These are phyloP conservation scores for Pseudocercospora ulei DNA, from an alignment of 2,329 filamentous ascomycete species.

Conservation along the genomic window DNA sequence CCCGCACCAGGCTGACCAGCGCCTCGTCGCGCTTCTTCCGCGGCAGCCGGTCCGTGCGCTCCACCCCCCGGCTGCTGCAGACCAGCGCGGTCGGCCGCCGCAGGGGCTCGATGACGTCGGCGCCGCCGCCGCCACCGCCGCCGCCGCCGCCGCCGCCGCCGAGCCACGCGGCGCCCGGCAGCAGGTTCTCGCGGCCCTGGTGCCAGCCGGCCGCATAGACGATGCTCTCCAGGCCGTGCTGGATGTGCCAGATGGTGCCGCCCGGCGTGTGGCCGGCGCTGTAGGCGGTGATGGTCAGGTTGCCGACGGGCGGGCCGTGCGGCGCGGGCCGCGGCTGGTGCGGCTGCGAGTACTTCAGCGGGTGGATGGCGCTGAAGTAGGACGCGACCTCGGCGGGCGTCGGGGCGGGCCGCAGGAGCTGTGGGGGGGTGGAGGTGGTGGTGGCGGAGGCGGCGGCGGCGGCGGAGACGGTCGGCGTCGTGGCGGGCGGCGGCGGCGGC, in stretches of 20 bases:
- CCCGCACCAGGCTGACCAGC: slow-evolving; percentile 69
- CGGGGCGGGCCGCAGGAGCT: slow-evolving; percentile 58
- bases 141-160: slow-evolving; percentile 74
- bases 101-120: slow-evolving; percentile 86
- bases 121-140: slow-evolving; percentile 40
- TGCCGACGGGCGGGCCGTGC: slow-evolving; percentile 79
- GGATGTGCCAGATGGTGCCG: slow-evolving; percentile 97
- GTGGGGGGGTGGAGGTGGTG: too few species aligned
- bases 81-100: slow-evolving; percentile 88
- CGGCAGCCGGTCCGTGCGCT: slow-evolving; percentile 54
- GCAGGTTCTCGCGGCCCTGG: slow-evolving; percentile 88
- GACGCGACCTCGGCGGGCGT: slow-evolving; percentile 79
- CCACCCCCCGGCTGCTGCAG: slow-evolving; percentile 75
- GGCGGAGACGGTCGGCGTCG: slow-evolving; percentile 59
- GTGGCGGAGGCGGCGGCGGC: too few species aligned
- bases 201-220: slow-evolving; percentile 99
- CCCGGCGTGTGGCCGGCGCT: slow-evolving; percentile 92
- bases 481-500: too few species aligned
- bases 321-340: slow-evolving; percentile 80
- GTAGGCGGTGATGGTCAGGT: slow-evolving; percentile 90
- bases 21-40: slow-evolving; percentile 75
- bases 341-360: slow-evolving; percentile 92
- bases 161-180: slow-evolving; percentile 87
- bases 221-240: slow-evolving; percentile 90
- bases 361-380: slow-evolving; percentile 83